Evolutionary conservation across 192 early-diverging fungal genomes (phyloP).

Genomic region (Gonapodya sp.): DNA sequence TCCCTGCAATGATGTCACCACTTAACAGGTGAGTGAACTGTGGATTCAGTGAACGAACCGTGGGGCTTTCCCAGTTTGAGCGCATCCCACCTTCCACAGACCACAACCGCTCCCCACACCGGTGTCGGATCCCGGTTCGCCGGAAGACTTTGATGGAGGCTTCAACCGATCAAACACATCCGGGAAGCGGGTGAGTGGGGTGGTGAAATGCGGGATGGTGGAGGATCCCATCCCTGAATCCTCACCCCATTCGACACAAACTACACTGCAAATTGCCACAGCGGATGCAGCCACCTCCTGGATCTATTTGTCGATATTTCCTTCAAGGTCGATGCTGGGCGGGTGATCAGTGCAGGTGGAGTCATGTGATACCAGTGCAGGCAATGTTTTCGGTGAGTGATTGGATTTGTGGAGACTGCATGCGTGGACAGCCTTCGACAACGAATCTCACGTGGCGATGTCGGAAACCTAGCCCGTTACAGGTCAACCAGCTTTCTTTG

Average conservation of each 20-base stretch:
- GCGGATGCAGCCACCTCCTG: slow-evolving; percentile 7
- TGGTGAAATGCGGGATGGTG: not conserved
- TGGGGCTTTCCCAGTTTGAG: not conserved
- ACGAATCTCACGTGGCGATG: not conserved
- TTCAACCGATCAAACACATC: not conserved
- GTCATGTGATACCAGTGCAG: not conserved
- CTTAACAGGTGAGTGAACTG: not conserved
- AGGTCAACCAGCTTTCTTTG: not conserved
- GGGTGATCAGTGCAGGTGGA: slow-evolving; percentile 5
- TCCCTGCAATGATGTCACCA: not conserved
- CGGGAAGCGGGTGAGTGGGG: not conserved
- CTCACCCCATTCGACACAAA: not conserved
- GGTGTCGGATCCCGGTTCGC: not conserved
- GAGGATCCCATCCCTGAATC: too few relatives aligned
- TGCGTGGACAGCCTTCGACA: not conserved
- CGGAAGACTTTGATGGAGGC: not conserved
- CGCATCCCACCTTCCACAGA: too few relatives aligned
- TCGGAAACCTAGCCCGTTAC: not conserved
- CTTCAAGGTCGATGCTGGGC: slow-evolving; percentile 9
- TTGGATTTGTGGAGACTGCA: not conserved
- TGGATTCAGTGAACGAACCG: not conserved
- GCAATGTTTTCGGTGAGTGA: not conserved
- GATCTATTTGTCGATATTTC: not conserved
- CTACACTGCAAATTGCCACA: not conserved
- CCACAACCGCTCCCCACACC: not conserved